These are phyloP conservation scores for Cladosporium austrohemisphaericum DNA, from an alignment of 2,329 filamentous ascomycete genomes.

Conservation along the genomic window DNA sequence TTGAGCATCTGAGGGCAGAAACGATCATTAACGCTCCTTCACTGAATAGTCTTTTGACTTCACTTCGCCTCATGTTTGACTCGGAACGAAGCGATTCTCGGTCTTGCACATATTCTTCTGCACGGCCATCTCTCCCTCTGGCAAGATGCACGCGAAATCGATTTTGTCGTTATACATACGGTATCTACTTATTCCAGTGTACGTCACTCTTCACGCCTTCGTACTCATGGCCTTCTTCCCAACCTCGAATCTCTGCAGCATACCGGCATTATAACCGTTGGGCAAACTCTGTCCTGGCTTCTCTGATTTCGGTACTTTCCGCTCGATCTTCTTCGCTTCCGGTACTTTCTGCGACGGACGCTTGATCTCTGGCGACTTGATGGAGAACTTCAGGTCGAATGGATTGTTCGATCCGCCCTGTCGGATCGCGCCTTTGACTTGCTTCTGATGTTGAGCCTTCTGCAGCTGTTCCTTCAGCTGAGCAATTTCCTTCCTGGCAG, in stretches of 20 bases:
- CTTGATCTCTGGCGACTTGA: background rate
- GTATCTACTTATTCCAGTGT: background rate
- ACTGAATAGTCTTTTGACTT: no score
- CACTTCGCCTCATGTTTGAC: no score
- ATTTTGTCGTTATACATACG: no score
- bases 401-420: no score
- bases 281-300: background rate
- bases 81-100: no score
- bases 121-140: no score
- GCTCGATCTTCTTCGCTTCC: background rate
- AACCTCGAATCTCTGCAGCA: constrained; percentile 7
- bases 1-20: no score
- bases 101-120: no score
- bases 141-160: no score
- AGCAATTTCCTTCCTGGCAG: background rate
- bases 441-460: background rate
- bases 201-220: background rate
- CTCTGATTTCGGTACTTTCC: background rate
- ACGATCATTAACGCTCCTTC: no score
- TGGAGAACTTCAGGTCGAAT: no score
- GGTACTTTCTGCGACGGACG: background rate
- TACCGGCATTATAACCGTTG: background rate
- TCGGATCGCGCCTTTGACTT: no score
- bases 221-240: constrained; percentile 6
- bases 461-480: background rate